phyloP scores from a whole-genome alignment of 225 moss, liverwort and hornwort species.

The Bryum argenteum region DNA sequence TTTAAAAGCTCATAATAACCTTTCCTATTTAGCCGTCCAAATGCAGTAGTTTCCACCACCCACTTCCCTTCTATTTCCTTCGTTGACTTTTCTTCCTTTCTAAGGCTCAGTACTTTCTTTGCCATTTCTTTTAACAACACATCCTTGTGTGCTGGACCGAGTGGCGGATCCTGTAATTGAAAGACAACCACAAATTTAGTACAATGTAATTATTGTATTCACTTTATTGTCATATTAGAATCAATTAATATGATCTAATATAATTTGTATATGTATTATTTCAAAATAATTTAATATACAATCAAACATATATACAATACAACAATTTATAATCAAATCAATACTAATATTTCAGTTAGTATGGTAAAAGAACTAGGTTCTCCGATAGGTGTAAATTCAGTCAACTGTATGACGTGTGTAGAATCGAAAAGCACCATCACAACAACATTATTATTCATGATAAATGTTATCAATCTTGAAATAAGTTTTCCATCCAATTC shows the following conservation, averaged over 20 bases:
- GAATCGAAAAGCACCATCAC: too few species aligned
- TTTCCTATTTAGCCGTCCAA: not conserved
- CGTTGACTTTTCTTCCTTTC: not conserved
- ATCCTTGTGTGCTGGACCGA: not conserved
- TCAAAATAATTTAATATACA: too few species aligned
- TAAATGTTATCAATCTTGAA: too few species aligned
- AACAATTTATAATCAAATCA: too few species aligned
- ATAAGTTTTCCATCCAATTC: too few species aligned
- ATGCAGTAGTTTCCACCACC: not conserved
- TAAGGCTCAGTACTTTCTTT: not conserved
- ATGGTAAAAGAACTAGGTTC: too few species aligned
- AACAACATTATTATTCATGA: too few species aligned
- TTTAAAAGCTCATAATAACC: not conserved
- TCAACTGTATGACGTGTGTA: too few species aligned
- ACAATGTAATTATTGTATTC: not conserved
- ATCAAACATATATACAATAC: too few species aligned
- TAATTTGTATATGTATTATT: too few species aligned
- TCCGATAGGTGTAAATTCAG: too few species aligned
- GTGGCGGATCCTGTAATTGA: not conserved
- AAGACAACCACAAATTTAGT: not conserved
- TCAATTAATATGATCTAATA: not conserved
- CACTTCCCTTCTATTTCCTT: not conserved
- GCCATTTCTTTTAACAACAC: not conserved
- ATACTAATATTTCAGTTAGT: too few species aligned
- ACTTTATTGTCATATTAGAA: not conserved